phyloP scores from a whole-genome alignment of 176 grass and related monocot species.

The Hyparrhenia diplandra region DNA sequence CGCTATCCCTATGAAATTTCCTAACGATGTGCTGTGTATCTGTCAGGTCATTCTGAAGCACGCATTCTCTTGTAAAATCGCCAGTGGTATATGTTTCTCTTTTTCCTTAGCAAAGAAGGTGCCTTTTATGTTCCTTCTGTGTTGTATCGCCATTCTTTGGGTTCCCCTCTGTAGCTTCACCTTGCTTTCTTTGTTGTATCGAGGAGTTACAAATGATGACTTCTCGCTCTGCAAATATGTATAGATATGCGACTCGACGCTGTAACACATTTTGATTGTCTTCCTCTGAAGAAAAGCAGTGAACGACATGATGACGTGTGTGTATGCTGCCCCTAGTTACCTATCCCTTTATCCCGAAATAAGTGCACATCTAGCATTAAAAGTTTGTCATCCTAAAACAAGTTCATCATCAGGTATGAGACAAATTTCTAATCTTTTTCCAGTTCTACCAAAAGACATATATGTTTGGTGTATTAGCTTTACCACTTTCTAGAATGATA shows the following conservation, averaged over 20 bases:
- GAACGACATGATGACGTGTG: background rate
- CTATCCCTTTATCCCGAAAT: too few relatives aligned
- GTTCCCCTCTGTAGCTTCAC: conserved; percentile 18
- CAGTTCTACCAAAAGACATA: too few relatives aligned
- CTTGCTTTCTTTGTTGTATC: conserved; percentile 21
- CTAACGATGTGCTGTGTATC: conserved; percentile 5
- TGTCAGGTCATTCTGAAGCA: conserved; percentile 54
- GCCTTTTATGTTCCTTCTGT: conserved; percentile 61
- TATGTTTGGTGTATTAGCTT: too few relatives aligned
- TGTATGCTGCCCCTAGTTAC: too few relatives aligned
- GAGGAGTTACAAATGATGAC: conserved; percentile 41
- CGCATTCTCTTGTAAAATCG: conserved; percentile 50
- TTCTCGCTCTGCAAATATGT: conserved; percentile 49
- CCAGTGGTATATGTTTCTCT: conserved; percentile 41
- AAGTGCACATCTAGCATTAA: too few relatives aligned
- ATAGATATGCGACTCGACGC: conserved; percentile 60
- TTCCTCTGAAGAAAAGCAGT: conserved; percentile 13
- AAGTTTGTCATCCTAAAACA: too few relatives aligned
- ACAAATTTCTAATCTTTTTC: too few relatives aligned
- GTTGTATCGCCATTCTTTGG: conserved; percentile 47
- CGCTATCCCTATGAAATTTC: background rate
- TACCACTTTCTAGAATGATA: too few relatives aligned
- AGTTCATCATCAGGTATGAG: too few relatives aligned
- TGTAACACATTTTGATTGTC: conserved; percentile 38
- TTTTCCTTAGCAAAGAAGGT: conserved; percentile 71